A percentile compares a stretch with the other conserved stretches of the same genome.
Conservation (phyloP, 1,139 yeast genomes). For the Diutina rugosa region DNA sequence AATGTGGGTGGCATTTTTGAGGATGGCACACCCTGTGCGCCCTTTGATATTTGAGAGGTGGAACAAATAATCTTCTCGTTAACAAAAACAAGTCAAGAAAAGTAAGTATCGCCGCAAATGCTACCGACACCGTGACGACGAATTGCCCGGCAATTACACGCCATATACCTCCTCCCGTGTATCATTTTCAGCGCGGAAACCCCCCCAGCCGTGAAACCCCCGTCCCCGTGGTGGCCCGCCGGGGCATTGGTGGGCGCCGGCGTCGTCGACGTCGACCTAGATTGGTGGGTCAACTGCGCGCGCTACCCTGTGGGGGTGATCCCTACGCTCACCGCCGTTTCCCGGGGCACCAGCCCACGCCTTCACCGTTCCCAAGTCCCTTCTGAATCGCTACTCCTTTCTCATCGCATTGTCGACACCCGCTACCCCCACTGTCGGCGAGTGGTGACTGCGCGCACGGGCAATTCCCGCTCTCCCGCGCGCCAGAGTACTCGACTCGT, state of each 20-base stretch:
- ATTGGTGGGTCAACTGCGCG: not conserved
- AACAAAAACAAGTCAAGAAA: not conserved
- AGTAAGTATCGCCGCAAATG: not conserved
- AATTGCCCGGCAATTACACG: not conserved
- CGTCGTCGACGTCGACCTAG: not conserved
- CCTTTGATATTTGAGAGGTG: not conserved
- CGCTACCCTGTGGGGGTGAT: not conserved
- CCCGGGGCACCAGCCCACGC: not conserved
- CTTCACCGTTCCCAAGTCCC: not conserved
- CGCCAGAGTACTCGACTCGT: not conserved
- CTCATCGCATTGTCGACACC: not conserved
- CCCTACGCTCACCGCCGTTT: not conserved
- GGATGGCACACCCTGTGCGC: not conserved
- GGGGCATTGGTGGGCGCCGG: not conserved
- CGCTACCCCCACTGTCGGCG: not conserved
- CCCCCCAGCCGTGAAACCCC: not conserved
- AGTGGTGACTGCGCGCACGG: not conserved
- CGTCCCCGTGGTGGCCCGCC: not conserved
- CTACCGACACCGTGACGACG: not conserved
- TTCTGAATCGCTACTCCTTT: not conserved
- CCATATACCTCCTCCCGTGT: not conserved
- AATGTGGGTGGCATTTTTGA: not conserved
- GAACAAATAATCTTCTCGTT: constrained; percentile 2
- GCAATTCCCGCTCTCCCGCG: not conserved
- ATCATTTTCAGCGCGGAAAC: not conserved